A percentile compares a stretch with the other conserved stretches of the same genome.
phyloP scores from a whole-genome alignment of 2,329 filamentous ascomycete species.

The Talaromyces sp. region DNA sequence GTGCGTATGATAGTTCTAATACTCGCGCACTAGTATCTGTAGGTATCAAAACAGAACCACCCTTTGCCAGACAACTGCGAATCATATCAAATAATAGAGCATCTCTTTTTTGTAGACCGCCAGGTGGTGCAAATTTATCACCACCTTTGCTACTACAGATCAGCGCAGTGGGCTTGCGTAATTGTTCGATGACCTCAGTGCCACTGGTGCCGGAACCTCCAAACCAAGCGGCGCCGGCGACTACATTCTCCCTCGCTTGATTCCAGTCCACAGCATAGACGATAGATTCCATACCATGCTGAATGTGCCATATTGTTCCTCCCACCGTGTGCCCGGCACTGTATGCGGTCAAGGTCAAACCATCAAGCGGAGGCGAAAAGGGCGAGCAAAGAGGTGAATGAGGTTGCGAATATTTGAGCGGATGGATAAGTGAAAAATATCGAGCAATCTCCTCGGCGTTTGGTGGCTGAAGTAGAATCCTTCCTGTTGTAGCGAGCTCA shows the following conservation, averaged over 20 bases:
- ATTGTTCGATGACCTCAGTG: constrained; percentile 85
- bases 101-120: constrained; percentile 74
- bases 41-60: constrained; percentile 87
- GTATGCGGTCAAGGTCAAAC: constrained; percentile 91
- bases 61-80: constrained; percentile 68
- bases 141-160: constrained; percentile 85
- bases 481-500: constrained; percentile 24
- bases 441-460: constrained; percentile 82
- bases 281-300: constrained; percentile 92
- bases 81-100: constrained; percentile 80
- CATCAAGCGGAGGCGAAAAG: constrained; percentile 82
- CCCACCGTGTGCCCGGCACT: constrained; percentile 93
- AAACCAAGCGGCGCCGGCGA: constrained; percentile 89
- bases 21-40: constrained; percentile 94
- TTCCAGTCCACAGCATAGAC: constrained; percentile 99
- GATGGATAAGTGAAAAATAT: constrained; percentile 86
- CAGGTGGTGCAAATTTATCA: constrained; percentile 63
- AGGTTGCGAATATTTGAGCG: constrained; percentile 93
- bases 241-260: constrained; percentile 90
- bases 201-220: constrained; percentile 74
- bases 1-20: constrained; percentile 80
- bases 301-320: constrained; percentile 98
- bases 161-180: constrained; percentile 87
- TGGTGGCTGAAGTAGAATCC: constrained; percentile 62
- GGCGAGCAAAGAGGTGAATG: constrained; percentile 83